Conservation (phyloP, 352 stramenopile species). For the Phytophthora crassamura region DNA sequence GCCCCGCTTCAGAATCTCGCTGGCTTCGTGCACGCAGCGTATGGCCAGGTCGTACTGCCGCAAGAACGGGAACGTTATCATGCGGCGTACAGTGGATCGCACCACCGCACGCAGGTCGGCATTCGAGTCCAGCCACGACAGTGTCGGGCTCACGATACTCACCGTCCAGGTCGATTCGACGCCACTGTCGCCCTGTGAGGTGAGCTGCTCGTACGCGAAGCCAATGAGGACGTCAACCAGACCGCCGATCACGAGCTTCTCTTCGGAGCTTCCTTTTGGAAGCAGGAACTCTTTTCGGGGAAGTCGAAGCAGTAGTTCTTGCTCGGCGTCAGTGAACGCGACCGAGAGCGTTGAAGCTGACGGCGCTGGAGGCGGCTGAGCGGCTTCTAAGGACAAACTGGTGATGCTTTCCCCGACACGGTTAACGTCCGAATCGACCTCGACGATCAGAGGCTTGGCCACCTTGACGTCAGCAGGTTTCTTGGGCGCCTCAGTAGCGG, state of each 20-base stretch:
- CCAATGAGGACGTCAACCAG: conserved; percentile 95
- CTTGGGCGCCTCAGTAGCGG: background rate
- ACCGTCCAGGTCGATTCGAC: conserved; percentile 98
- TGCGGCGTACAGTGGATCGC: conserved; percentile 82
- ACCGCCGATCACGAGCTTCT: conserved; percentile 74
- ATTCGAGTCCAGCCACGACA: conserved; percentile 94
- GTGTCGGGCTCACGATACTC: conserved; percentile 93
- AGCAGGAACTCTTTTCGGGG: conserved; percentile 87
- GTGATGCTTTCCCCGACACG: conserved; percentile 29
- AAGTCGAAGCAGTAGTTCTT: conserved; percentile 77
- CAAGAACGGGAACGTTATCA: conserved; percentile 96
- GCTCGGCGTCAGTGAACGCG: conserved; percentile 64
- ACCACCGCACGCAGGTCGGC: conserved; percentile 71
- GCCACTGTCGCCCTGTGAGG: conserved; percentile 94
- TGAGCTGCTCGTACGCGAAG: conserved; percentile 96
- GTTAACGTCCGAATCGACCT: conserved; percentile 41
- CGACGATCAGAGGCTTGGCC: conserved; percentile 43
- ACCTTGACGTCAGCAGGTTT: conserved; percentile 9
- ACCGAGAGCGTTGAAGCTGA: conserved; percentile 9
- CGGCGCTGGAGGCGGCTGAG: conserved; percentile 4
- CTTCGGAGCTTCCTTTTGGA: conserved; percentile 54
- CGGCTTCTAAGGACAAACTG: conserved; percentile 30
- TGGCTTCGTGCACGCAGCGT: conserved; percentile 85
- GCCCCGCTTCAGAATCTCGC: conserved; percentile 84
- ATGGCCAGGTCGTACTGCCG: conserved; percentile 91